A percentile compares a stretch with the other conserved stretches of the same genome.
These are phyloP conservation scores for Penicillium sp. DNA, from an alignment of 2,329 filamentous ascomycete species.

Conservation along the genomic window DNA sequence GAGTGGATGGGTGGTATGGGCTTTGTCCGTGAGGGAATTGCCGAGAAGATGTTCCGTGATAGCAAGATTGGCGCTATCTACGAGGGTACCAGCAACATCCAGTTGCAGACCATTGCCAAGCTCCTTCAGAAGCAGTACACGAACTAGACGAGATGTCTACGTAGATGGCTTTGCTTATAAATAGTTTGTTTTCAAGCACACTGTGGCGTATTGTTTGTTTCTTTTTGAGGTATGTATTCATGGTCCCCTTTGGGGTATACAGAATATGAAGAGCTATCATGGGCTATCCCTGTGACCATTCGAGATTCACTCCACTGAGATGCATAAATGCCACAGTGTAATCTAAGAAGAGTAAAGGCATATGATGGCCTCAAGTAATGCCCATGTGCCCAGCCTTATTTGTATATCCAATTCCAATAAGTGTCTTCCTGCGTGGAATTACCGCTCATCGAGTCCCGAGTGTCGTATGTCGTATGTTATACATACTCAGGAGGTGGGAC, in stretches of 20 bases:
- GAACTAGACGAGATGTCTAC: conserved; percentile 36
- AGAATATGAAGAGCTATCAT: not conserved
- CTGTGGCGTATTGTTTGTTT: conserved; percentile 1
- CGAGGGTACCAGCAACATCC: conserved; percentile 73
- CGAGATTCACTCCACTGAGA: not conserved
- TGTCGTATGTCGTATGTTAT: not conserved
- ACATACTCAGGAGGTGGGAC: not conserved
- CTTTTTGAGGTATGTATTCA: not conserved
- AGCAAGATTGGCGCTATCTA: conserved; percentile 99
- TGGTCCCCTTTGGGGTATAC: not conserved
- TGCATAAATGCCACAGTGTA: not conserved
- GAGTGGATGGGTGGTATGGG: conserved; percentile 99
- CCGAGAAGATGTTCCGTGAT: conserved; percentile 97
- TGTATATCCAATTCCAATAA: not conserved
- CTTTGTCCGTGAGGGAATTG: conserved; percentile 91
- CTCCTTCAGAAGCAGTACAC: conserved; percentile 68
- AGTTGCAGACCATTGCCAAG: conserved; percentile 69
- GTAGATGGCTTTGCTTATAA: conserved; percentile 2
- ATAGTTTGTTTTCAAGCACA: conserved; percentile 1
- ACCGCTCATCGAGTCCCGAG: not conserved
- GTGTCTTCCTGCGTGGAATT: too few species aligned
- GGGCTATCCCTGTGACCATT: not conserved
- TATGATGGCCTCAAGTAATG: not conserved
- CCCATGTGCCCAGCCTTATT: not conserved
- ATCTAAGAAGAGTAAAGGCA: not conserved